phyloP scores from a whole-genome alignment of 2,329 filamentous ascomycete species.

The Diaporthe citriasiana region DNA sequence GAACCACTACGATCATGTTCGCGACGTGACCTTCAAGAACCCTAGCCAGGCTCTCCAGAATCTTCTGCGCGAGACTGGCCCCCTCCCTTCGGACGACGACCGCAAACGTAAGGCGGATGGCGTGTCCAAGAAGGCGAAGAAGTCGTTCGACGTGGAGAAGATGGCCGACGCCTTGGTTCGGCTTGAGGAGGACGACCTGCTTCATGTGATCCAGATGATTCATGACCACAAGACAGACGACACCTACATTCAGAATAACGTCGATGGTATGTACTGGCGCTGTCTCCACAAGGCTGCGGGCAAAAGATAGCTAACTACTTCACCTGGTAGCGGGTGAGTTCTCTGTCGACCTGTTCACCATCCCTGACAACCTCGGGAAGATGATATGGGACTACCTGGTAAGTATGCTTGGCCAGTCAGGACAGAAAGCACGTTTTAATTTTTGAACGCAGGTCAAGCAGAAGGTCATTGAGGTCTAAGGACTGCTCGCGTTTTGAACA shows the following conservation, averaged over 20 bases:
- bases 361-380: slow-evolving; percentile 89
- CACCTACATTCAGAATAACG: slow-evolving; percentile 97
- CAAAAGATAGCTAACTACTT: slow-evolving; percentile 1
- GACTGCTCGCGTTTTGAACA: background rate
- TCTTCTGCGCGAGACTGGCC: slow-evolving; percentile 84
- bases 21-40: slow-evolving; percentile 90
- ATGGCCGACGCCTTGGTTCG: slow-evolving; percentile 91
- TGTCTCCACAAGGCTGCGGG: slow-evolving; percentile 32
- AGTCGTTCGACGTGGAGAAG: slow-evolving; percentile 90
- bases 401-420: slow-evolving; percentile 46
- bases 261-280: slow-evolving; percentile 79
- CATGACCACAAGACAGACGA: slow-evolving; percentile 96
- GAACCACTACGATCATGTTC: slow-evolving; percentile 85
- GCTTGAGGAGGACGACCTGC: slow-evolving; percentile 90
- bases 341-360: slow-evolving; percentile 97
- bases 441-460: slow-evolving; percentile 34
- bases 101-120: slow-evolving; percentile 75
- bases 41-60: slow-evolving; percentile 88
- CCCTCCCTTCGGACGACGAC: slow-evolving; percentile 82
- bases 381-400: slow-evolving; percentile 93
- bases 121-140: slow-evolving; percentile 82
- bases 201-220: slow-evolving; percentile 97
- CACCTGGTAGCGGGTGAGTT: slow-evolving; percentile 84
- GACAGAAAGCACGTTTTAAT: slow-evolving; percentile 4
- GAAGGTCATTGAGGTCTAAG: slow-evolving; percentile 38